A percentile compares a stretch with the other conserved stretches of the same genome.
Evolutionary conservation across 495 filamentous ascomycete genomes (phyloP).

Genomic region (Trichoderma orchidacearum): DNA sequence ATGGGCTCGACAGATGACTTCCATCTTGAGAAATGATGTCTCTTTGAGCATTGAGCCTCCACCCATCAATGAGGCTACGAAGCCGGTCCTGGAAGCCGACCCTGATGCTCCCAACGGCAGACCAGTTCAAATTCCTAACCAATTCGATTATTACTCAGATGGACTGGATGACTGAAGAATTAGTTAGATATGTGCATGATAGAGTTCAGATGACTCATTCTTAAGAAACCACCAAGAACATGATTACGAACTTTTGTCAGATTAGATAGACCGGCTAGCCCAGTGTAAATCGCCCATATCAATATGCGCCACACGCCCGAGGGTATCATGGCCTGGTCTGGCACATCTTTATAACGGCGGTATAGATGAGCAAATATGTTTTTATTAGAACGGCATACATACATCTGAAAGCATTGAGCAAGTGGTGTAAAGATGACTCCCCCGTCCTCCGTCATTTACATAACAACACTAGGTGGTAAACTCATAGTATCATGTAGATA

Average conservation of each 20-base stretch:
- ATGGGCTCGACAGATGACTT: slow-evolving; percentile 43
- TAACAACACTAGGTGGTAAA: not conserved
- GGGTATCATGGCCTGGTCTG: no score
- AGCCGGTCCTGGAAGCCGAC: not conserved
- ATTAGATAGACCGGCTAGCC: no score
- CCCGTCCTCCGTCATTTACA: not conserved
- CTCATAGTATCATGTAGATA: not conserved
- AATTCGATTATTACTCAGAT: slow-evolving; percentile 5
- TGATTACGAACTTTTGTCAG: no score
- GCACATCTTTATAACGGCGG: not conserved
- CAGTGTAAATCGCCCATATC: no score
- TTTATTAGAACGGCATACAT: not conserved
- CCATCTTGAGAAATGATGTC: slow-evolving; percentile 11
- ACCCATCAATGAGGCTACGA: not conserved
- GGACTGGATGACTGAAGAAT: slow-evolving; percentile 12
- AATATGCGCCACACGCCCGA: not conserved
- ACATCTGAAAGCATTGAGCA: not conserved
- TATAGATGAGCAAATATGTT: not conserved
- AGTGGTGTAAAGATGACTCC: not conserved
- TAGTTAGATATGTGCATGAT: no score
- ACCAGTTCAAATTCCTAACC: not conserved
- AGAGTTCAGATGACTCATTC: no score
- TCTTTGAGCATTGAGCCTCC: not conserved
- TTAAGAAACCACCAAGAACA: no score
- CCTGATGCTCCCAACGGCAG: not conserved